phyloP scores from a whole-genome alignment of 768 basidiomycete genomes.

The Termitomyces sp. region DNA sequence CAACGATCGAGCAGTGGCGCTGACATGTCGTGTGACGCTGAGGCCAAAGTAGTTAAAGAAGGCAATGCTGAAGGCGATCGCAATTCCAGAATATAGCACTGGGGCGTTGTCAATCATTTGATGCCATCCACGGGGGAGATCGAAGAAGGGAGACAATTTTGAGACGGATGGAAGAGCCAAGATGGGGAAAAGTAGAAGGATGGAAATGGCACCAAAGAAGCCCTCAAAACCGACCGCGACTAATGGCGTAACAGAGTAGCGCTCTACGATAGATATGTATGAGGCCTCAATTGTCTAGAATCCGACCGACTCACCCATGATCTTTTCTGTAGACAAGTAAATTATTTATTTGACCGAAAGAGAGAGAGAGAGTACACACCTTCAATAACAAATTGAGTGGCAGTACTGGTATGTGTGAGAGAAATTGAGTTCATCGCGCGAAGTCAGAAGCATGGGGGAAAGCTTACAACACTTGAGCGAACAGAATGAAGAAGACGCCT shows the following conservation, averaged over 20 bases:
- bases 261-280: conserved; percentile 26
- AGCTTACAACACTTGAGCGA: conserved; percentile 90
- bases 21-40: conserved; percentile 89
- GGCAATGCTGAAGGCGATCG: conserved; percentile 72
- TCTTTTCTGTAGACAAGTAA: conserved; percentile 60
- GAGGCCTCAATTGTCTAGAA: background rate
- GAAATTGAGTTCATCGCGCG: conserved; percentile 12
- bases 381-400: conserved; percentile 68
- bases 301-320: conserved; percentile 50
- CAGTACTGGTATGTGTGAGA: conserved; percentile 50
- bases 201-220: conserved; percentile 80
- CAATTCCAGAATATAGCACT: conserved; percentile 64
- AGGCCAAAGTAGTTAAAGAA: conserved; percentile 88
- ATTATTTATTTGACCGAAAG: background rate
- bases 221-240: conserved; percentile 95
- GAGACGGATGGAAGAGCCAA: conserved; percentile 67
- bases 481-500: conserved; percentile 90
- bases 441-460: conserved; percentile 12
- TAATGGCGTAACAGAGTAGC: conserved; percentile 82
- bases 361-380: conserved; percentile 25
- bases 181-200: conserved; percentile 76
- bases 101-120: conserved; percentile 80
- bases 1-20: conserved; percentile 86
- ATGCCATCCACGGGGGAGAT: conserved; percentile 83
- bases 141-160: conserved; percentile 69